Evolutionary conservation across 257 asterid genomes (phyloP), one percentile per base, ranked within the genome.

Genomic region (Knoxia roxburghii): DNA sequence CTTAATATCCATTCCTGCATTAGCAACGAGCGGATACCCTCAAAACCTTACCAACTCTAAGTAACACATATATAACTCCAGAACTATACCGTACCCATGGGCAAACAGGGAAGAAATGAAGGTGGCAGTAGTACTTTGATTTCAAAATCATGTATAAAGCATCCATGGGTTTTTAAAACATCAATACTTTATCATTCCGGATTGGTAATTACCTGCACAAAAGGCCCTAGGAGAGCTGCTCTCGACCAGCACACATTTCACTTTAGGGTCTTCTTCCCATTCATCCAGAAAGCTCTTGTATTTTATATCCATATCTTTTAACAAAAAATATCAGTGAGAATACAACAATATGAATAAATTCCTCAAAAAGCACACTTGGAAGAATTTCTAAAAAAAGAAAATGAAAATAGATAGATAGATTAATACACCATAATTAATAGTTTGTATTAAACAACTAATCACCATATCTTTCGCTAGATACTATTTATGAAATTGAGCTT

Each of bases 1-100:
- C 84, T 92, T 92, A 87, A 92, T 89, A 89, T 92, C 98, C 98
- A 92, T 87, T 64, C 96, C 98, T 92, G 97, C 98, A 87, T 81
- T 76, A 61, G 77, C 71, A 83, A 80, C 74, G 72, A 80, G 74
- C 61, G 74, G 80, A 77, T 75, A 81, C 82, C 83, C 85, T 82
- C 81, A 76, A 80, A 68, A 71, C 75, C 83, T 71, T 70, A 52
- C 59, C 59, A 71, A 33, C 73, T 26, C 35, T 21, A 60, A 26
- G 43, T 15, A 33, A n/a, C 33, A 61, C 2, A 35, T 4, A 61
- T 27, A 60, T 33, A 21, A 59, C 12, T 59, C 41, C 29, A 18
- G 1, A 15, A 61, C 5, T 26, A 5, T 0, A 17, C 1, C 6
- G 57, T 21, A 29, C 26, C 7, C 24, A 27, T 13, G 39, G 32